Base-by-base conservation (phyloP, 1,284 basidiomycete genomes). In the Trichosporon sp. region DNA sequence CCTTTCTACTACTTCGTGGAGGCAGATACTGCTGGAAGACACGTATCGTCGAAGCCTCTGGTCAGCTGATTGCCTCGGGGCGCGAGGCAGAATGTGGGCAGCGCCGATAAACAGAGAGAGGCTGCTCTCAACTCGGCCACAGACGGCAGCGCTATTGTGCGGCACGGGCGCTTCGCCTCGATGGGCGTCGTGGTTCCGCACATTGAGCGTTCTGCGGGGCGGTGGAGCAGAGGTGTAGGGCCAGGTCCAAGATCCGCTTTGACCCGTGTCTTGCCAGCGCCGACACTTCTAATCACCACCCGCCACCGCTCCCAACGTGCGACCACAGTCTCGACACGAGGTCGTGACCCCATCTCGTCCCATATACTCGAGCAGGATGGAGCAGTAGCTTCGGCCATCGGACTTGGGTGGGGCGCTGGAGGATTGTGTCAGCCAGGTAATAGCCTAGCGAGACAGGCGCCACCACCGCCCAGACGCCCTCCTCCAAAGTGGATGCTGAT, bases 381-480 rank as follows among this genome's bases (percentile, higher is more conserved):
- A 11, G 11, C 6, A 21, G 51, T 6, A 6, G 51, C 19, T 11
- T 54, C 51, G 51, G 51, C n/a, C 51, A 54, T 46, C 43, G 21
- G 51, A 54, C n/a, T 19, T 54, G 51, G 4, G 51, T n/a, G 51
- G 21, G 21, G 51, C 21, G 10, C 11, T 26, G 51, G 51, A 16
- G n/a, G 21, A 54, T 54, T 54, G 51, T 21, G 51, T 54, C 51
- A 54, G 51, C 51, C 51, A 54, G 12, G 51, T 54, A 54, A 21
- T 54, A 54, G 51, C 51, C 51, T 54, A 54, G 51, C 51, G 51
- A 54, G 51, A 54, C 51, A 54, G 10, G 51, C 51, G 51, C 51
- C 51, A 54, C 51, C 51, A 11, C 51, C 48, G n/a, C 26, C 19
- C 51, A 54, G 8, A 19, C 51, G 21, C 51, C 48, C 19, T 54